Evolutionary conservation across 768 basidiomycete species (phyloP).

Genomic region (Infundibulicybe gibba): DNA sequence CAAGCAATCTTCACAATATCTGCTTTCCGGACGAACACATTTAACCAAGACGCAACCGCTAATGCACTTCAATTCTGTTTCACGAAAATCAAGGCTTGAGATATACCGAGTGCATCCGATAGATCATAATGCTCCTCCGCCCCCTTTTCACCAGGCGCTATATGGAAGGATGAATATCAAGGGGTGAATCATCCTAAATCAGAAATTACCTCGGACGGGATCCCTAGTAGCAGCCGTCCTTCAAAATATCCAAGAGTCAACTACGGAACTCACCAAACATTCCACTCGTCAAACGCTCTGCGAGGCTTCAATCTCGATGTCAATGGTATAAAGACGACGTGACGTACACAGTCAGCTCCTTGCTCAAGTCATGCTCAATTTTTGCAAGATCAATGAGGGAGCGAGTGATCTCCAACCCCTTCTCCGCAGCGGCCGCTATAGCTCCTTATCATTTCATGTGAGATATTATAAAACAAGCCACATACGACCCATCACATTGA

Average conservation of each 20-base stretch:
- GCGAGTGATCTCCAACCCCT: conserved; percentile 46
- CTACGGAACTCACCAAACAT: conserved; percentile 36
- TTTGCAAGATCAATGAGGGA: conserved; percentile 50
- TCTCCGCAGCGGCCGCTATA: conserved; percentile 46
- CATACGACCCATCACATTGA: conserved; percentile 52
- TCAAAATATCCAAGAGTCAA: too few species aligned
- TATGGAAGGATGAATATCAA: not conserved
- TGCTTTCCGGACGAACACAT: conserved; percentile 56
- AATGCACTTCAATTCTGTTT: conserved; percentile 3
- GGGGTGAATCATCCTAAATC: too few species aligned
- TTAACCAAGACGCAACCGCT: conserved; percentile 60
- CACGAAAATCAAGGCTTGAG: not conserved
- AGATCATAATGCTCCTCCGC: conserved; percentile 53
- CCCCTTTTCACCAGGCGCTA: conserved; percentile 44
- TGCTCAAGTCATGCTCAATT: conserved; percentile 31
- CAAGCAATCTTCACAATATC: conserved; percentile 59
- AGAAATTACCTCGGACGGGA: conserved; percentile 33
- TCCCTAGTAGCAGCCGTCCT: conserved; percentile 21
- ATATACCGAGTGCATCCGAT: conserved; percentile 42
- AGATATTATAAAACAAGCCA: conserved; percentile 2
- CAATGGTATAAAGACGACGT: not conserved
- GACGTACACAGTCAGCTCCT: conserved; percentile 33
- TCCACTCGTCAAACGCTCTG: conserved; percentile 55
- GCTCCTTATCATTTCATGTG: not conserved
- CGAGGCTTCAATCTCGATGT: not conserved